Conservation (phyloP, 306 rosid species). For the Neltuma alba region DNA sequence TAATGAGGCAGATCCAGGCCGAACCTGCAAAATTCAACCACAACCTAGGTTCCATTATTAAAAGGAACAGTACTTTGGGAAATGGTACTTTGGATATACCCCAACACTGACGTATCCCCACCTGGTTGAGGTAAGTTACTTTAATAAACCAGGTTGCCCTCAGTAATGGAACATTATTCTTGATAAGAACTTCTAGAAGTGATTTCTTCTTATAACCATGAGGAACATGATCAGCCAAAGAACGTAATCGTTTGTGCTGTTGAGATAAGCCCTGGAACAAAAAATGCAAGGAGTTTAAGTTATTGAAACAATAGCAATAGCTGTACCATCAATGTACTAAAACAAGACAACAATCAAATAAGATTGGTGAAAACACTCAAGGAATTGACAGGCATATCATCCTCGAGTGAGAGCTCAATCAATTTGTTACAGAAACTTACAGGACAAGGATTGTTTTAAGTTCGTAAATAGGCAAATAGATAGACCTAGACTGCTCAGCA, state of each 20-base stretch:
- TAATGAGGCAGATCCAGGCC: constrained; percentile 58
- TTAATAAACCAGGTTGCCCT: constrained; percentile 95
- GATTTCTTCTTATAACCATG: constrained; percentile 67
- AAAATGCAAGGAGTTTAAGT: constrained; percentile 4
- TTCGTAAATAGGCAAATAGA: constrained; percentile 7
- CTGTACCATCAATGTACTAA: constrained; percentile 6
- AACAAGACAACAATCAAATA: background rate
- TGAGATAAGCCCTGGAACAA: constrained; percentile 83
- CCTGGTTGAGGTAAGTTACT: constrained; percentile 91
- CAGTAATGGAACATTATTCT: constrained; percentile 89
- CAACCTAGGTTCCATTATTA: constrained; percentile 37
- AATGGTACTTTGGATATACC: background rate
- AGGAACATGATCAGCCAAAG: constrained; percentile 83
- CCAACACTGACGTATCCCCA: constrained; percentile 29
- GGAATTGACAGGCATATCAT: constrained; percentile 28
- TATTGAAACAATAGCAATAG: background rate
- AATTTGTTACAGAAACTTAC: background rate
- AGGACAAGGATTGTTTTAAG: constrained; percentile 4
- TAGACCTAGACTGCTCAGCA: constrained; percentile 5
- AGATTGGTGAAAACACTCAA: background rate
- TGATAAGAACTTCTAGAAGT: constrained; percentile 80
- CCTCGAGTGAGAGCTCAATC: background rate
- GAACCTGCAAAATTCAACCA: constrained; percentile 60
- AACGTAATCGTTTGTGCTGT: constrained; percentile 78
- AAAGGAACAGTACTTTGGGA: background rate